Evolutionary conservation across 1,139 yeast species (phyloP), one percentile per base, ranked within the genome.

Genomic region (Zygosaccharomyces sapae): DNA sequence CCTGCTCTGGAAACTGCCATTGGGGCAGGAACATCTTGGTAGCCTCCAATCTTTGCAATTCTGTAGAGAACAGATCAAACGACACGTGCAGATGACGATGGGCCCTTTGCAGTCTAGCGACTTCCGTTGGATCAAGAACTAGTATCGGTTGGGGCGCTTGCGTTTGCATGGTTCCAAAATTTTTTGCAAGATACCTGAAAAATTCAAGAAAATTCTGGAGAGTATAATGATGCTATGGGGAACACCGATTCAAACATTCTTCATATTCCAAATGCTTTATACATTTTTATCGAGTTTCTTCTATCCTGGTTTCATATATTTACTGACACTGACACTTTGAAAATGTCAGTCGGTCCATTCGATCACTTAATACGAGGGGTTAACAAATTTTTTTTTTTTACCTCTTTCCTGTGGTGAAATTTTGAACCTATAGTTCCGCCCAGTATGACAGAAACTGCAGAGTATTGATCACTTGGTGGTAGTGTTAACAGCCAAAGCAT

Each of bases 241-340:
- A 22, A 22, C 5, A 22, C 25, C 5, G 25, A 22, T 5, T 5
- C 7, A 6, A 22, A 22, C 8, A 6, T 22, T 22, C 7, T 22
- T 22, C 8, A 6, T 22, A 22, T 4, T 22, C 8, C 7, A 22
- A 4, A 6, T 6, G 25, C 25, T 31, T 31, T 31, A 31, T 31
- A 31, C 34, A 19, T 31, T 31, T 31, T 12, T 5, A 31, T 31
- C 34, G 34, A 38, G 34, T 38, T 38, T 38, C 41, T 12, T 18
- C 33, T 12, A 18, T 16, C 25, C 7, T 22, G 25, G 25, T 22
- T 22, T 22, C 25, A 5, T 22, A 19, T 19, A 44, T 31, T 44
- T 44, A 40, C 41, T 44, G 44, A 39, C 47, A 40, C 47, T 34
- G 44, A 33, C 44, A 25, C 41, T 37, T 34, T 8, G 18, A 7